phyloP scores from a whole-genome alignment of 169 alveolate genomes.

The Cytauxzoon felis region DNA sequence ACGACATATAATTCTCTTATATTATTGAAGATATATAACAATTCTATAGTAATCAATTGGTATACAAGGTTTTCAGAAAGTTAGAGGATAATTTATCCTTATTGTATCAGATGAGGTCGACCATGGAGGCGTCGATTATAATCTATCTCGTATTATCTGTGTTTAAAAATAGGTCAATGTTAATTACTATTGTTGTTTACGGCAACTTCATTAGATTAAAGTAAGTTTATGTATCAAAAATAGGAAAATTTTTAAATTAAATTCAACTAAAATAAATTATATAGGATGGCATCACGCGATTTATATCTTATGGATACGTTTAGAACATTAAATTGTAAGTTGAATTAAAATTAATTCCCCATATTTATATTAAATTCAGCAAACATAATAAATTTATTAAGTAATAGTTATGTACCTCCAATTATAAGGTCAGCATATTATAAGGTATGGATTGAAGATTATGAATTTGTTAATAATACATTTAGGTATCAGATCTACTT shows the following conservation, averaged over 20 bases:
- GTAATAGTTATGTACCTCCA: conserved; percentile 14
- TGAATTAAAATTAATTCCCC: too few species aligned
- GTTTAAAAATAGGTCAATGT: background rate
- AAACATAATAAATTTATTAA: background rate
- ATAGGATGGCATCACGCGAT: too few species aligned
- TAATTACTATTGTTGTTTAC: conserved; percentile 35
- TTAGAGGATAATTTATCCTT: conserved; percentile 1
- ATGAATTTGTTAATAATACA: too few species aligned
- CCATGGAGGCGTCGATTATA: conserved; percentile 20
- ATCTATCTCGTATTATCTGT: conserved; percentile 22
- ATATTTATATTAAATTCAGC: background rate
- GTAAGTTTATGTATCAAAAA: background rate
- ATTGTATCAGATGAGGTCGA: conserved; percentile 12
- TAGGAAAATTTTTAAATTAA: background rate
- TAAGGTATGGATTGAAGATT: conserved; percentile 9
- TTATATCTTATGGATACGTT: too few species aligned
- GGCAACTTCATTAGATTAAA: conserved; percentile 33
- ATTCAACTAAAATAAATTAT: too few species aligned
- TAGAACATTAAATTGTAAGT: too few species aligned
- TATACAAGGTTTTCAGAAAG: background rate
- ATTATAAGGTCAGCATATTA: background rate
- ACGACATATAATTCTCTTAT: background rate
- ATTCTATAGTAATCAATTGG: background rate
- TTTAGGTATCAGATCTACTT: too few species aligned
- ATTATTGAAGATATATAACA: background rate